phyloP scores from a whole-genome alignment of 208 protist genomes.

The Entamoeba invadens region DNA sequence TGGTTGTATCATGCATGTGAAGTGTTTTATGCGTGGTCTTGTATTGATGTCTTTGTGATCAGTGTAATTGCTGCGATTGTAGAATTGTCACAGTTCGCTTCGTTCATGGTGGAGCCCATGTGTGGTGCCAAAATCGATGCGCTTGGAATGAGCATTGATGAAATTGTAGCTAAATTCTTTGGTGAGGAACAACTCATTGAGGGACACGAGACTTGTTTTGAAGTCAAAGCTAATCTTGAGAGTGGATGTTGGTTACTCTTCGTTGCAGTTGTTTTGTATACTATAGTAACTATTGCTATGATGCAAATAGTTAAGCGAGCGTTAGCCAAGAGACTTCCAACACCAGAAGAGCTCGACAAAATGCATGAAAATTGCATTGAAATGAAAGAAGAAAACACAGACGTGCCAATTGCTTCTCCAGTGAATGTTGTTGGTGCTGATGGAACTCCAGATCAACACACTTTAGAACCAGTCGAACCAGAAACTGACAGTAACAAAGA shows the following conservation, averaged over 20 bases:
- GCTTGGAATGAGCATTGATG: background rate
- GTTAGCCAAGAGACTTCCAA: background rate
- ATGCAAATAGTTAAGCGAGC: background rate
- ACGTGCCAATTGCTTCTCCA: too few relatives aligned
- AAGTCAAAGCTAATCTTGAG: background rate
- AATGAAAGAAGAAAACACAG: background rate
- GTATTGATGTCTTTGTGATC: constrained; percentile 61
- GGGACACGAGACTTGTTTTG: constrained; percentile 2
- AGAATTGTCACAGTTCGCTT: constrained; percentile 64
- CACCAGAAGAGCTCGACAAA: background rate
- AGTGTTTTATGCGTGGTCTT: constrained; percentile 64
- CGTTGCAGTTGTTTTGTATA: background rate
- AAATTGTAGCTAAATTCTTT: background rate
- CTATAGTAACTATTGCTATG: background rate
- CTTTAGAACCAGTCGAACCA: too few relatives aligned
- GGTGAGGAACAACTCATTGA: background rate
- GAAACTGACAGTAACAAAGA: too few relatives aligned
- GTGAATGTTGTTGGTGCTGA: too few relatives aligned
- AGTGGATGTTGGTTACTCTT: background rate
- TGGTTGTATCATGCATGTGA: constrained; percentile 36
- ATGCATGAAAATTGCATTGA: background rate
- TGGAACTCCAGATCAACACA: too few relatives aligned
- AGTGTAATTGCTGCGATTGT: constrained; percentile 60
- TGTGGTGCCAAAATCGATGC: background rate
- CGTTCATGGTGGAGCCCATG: constrained; percentile 57